Evolutionary conservation across 1,139 yeast genomes (phyloP), one percentile per base, ranked within the genome.

Genomic region (Candida dubliniensis): DNA sequence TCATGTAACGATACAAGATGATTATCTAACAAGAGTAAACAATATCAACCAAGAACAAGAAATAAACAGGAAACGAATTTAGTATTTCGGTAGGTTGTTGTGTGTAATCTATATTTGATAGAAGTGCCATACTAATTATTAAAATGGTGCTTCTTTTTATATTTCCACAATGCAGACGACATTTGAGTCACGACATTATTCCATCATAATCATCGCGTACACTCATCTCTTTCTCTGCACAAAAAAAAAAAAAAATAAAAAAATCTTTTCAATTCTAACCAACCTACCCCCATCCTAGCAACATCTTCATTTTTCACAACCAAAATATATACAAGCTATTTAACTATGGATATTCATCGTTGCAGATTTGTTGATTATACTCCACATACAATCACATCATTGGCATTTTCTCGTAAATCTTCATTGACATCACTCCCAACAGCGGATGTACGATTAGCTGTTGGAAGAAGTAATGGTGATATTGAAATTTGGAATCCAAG

Each of bases 401-500:
- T 87, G 45, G 85, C 91, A 2, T 93, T 91, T 61, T 87, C 95
- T 24, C 88, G 84, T 56, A 61, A 65, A n/a, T 77, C 88, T 1
- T 61, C 72, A 8, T 57, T 65, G n/a, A 65, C 71, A 39, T 61
- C 60, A 36, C 61, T 77, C 30, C 76, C 86, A 1, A 83, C 93
- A 1, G 61, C 70, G 30, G 84, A 81, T 49, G 71, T 90, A 47
- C 78, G 96, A 49, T 69, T 93, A 41, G 98, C 98, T 0, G 86
- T 93, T 4, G 99, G 98, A 15, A 77, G 98, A 63, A 80, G 89
- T 41, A 91, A 93, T 61, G 99, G 99, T 40, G 93, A 90, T 57
- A 87, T 95, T 48, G 99, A 95, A 64, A 82, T 95, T 36, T 95
- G 98, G 98, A 89, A 89, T 61, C 98, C 98, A 14, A 72, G 81